Evolutionary conservation across 2,329 filamentous ascomycete species (phyloP).

Genomic region (Pseudocercospora fijiensis): DNA sequence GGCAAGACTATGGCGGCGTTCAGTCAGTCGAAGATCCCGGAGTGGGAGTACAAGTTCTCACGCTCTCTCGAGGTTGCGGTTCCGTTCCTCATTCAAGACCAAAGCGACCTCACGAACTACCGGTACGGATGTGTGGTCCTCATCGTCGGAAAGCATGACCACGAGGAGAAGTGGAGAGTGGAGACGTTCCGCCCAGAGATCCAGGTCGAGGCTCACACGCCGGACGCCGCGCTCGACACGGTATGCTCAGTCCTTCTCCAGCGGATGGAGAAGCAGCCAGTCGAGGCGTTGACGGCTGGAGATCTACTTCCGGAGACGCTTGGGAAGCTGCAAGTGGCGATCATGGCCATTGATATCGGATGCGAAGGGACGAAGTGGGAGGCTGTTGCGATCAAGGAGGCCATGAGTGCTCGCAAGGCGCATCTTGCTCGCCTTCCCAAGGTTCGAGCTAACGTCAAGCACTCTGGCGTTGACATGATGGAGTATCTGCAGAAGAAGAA

Average conservation of each 20-base stretch:
- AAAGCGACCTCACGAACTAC: slow-evolving; percentile 2
- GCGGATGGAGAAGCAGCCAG: background rate
- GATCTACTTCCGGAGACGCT: background rate
- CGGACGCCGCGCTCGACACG: background rate
- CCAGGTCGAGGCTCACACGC: background rate
- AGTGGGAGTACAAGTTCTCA: background rate
- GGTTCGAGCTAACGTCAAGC: background rate
- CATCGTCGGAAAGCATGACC: background rate
- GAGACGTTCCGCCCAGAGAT: background rate
- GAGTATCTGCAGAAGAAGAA: background rate
- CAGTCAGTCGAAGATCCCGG: background rate
- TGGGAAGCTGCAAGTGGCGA: background rate
- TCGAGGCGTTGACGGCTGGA: background rate
- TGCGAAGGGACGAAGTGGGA: background rate
- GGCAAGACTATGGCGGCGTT: background rate
- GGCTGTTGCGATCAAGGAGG: background rate
- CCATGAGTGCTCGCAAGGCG: background rate
- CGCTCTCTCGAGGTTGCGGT: background rate
- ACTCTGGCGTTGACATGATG: background rate
- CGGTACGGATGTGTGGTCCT: background rate
- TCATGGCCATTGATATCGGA: background rate
- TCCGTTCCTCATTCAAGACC: background rate
- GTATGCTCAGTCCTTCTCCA: background rate
- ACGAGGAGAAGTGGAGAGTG: background rate
- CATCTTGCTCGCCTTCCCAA: background rate